Base-by-base conservation (phyloP, 176 grass and related monocot species). In the Oryza meyeriana region DNA sequence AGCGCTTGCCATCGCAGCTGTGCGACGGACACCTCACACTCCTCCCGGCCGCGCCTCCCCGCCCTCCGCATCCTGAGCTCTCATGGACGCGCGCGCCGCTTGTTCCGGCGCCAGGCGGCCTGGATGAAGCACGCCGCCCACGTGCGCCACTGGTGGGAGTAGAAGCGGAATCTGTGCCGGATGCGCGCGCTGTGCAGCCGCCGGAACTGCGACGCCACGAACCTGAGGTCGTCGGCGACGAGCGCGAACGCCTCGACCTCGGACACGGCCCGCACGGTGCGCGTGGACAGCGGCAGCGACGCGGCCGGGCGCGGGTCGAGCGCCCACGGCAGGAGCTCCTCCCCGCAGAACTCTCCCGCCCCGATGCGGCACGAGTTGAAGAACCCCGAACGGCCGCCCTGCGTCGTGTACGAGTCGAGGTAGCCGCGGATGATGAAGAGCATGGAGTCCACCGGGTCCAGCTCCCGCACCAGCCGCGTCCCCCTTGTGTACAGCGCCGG, bases 91-190 rank as follows among this genome's bases (percentile, higher is more conserved):
- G 69, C 87, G 86, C 72, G 76, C 22, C 93, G 88, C 84, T 85
- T 95, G 66, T 82, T 82, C 0, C 91, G 82, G 0, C 96, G 84
- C 96, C 96, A 98, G 0, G 96, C 93, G 8, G 93, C 96, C 65
- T 98, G 96, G 14, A 98, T 93, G 88, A 95, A 98, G 89, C 96
- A 98, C 1, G 89, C 91, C 5, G 93, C 96, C 96, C 96, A 98
- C 6, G 89, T 91, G 24, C 93, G 81, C 96, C 96, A 98, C 81
- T 98, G 96, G 75, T 95, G 88, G 20, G 96, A 98, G 82, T 93
- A 95, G 85, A 93, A 98, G 58, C 96, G 70, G 82, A 98, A 93
- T 84, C 92, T 93, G 87, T 98, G 96, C 0, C 88, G 41, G 24
- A 98, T 72, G 32, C 92, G 79, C 76, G 84, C 89, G 88, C 96